A percentile compares a stretch with the other conserved stretches of the same genome.
These are phyloP conservation scores for Ziziphus jujuba DNA, from an alignment of 306 rosid genomes.

Conservation along the genomic window DNA sequence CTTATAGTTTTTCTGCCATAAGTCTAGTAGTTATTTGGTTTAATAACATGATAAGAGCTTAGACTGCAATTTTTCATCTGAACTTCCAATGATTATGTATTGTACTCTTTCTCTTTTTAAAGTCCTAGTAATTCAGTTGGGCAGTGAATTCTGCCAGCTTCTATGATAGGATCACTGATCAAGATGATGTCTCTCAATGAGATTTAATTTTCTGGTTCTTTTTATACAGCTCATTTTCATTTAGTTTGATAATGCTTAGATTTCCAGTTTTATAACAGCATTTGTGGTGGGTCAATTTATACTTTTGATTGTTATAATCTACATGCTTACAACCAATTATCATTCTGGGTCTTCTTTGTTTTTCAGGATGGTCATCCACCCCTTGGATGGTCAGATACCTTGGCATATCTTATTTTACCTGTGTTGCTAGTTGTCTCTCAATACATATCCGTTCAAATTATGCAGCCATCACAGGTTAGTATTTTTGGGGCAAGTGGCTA, in stretches of 20 bases:
- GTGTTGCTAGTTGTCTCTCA: conserved; percentile 74
- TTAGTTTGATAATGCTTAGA: background rate
- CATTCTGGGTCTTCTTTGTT: conserved; percentile 26
- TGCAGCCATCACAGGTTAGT: conserved; percentile 95
- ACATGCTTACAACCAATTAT: background rate
- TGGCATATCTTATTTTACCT: conserved; percentile 96
- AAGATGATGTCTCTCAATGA: background rate
- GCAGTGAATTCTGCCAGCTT: background rate
- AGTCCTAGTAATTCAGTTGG: background rate
- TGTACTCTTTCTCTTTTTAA: background rate
- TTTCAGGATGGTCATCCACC: conserved; percentile 97
- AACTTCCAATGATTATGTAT: background rate
- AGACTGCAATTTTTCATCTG: background rate
- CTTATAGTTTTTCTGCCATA: background rate
- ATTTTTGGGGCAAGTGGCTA: conserved; percentile 17
- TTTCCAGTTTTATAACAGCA: background rate
- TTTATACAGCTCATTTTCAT: background rate
- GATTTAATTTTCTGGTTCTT: background rate
- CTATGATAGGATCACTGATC: background rate
- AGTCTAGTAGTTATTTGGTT: background rate
- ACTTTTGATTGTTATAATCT: background rate
- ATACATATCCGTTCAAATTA: conserved; percentile 91
- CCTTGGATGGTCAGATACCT: conserved; percentile 98
- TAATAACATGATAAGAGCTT: background rate
- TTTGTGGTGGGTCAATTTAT: background rate